These are phyloP conservation scores for Ceratobasidium sp. DNA, from an alignment of 1,284 basidiomycete species.

Conservation along the genomic window DNA sequence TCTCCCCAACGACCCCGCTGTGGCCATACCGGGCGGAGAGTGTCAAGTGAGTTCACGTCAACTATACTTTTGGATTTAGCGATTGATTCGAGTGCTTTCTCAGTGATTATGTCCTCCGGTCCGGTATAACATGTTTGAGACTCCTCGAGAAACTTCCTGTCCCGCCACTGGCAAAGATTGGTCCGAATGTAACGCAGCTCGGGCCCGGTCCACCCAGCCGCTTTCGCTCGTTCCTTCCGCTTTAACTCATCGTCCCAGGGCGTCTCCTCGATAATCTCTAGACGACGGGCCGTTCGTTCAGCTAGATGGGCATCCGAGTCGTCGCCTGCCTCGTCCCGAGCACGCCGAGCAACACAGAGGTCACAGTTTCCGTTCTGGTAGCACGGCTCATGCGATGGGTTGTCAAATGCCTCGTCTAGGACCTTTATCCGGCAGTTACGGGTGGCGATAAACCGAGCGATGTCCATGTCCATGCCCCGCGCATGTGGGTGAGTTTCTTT, in stretches of 20 bases:
- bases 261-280: background rate
- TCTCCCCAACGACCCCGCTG: constrained; percentile 3
- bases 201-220: background rate
- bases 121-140: constrained; percentile 8
- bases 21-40: background rate
- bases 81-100: background rate
- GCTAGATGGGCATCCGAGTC: background rate
- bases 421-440: background rate
- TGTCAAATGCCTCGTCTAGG: background rate
- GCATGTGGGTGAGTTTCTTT: background rate
- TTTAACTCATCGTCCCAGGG: background rate
- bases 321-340: background rate
- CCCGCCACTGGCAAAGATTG: background rate
- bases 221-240: background rate
- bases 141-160: background rate
- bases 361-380: background rate
- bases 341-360: constrained; percentile 8
- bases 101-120: constrained; percentile 6
- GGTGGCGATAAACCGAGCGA: constrained; percentile 20
- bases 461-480: background rate
- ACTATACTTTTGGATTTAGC: background rate
- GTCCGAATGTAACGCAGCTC: too few species aligned
- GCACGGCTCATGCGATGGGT: constrained; percentile 6
- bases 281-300: background rate
- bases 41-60: background rate